Evolutionary conservation across 1,139 yeast genomes (phyloP).

Genomic region (Candida sp.): DNA sequence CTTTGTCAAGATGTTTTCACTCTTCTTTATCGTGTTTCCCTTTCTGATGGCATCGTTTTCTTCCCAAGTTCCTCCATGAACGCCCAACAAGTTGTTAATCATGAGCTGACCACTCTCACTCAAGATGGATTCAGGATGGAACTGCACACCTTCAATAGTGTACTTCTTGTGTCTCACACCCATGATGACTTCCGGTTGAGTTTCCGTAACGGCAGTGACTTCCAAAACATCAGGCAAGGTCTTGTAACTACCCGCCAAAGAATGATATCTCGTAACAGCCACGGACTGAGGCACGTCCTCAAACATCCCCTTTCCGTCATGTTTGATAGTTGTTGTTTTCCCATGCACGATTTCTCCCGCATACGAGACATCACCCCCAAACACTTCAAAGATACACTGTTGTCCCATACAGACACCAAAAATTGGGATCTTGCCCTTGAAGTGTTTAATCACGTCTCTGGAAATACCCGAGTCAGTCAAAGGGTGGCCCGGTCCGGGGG

Average conservation of each 20-base stretch:
- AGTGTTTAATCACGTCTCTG: constrained; percentile 66
- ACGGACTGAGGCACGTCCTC: constrained; percentile 87
- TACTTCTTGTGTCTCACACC: constrained; percentile 92
- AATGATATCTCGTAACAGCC: constrained; percentile 94
- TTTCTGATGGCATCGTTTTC: constrained; percentile 28
- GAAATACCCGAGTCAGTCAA: constrained; percentile 89
- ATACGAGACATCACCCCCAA: constrained; percentile 89
- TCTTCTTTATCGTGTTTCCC: constrained; percentile 10
- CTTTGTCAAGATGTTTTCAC: constrained; percentile 65
- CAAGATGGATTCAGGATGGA: constrained; percentile 95
- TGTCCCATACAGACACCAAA: constrained; percentile 99
- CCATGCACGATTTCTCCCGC: constrained; percentile 99
- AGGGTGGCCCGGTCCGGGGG: constrained; percentile 99
- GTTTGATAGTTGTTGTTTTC: constrained; percentile 86
- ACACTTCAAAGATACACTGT: constrained; percentile 92
- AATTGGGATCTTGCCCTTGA: constrained; percentile 86
- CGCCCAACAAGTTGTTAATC: constrained; percentile 78
- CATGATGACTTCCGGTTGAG: constrained; percentile 82
- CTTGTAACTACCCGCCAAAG: constrained; percentile 81
- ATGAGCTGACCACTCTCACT: constrained; percentile 94
- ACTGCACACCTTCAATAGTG: constrained; percentile 94
- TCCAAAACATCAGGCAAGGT: constrained; percentile 83
- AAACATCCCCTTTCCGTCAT: constrained; percentile 89
- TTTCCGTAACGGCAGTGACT: constrained; percentile 80
- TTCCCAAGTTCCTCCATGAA: constrained; percentile 85